These are phyloP conservation scores for Amanita molliuscula DNA, from an alignment of 768 basidiomycete genomes.

Conservation along the genomic window DNA sequence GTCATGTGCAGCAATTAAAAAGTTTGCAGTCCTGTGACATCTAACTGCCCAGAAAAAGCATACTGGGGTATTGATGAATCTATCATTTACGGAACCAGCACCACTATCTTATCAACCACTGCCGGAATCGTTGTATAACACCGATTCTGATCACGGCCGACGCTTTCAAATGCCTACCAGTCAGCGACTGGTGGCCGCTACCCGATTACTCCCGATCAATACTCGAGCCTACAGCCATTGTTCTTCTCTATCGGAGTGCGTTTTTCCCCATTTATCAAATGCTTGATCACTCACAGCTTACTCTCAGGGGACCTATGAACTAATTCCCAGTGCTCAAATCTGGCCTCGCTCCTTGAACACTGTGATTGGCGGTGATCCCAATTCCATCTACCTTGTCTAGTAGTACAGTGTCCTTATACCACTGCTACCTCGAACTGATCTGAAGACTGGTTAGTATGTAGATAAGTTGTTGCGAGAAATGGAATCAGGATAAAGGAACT, in stretches of 20 bases:
- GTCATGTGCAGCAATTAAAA: not conserved
- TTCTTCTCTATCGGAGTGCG: conserved; percentile 45
- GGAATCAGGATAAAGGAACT: too few species aligned
- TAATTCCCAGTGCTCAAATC: conserved; percentile 58
- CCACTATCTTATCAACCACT: conserved; percentile 32
- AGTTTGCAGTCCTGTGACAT: conserved; percentile 32
- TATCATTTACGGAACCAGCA: conserved; percentile 37
- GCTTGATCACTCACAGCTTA: conserved; percentile 19
- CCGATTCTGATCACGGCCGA: conserved; percentile 36
- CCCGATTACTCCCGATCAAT: conserved; percentile 39
- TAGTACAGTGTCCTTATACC: conserved; percentile 42
- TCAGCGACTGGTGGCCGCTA: conserved; percentile 36
- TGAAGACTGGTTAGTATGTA: too few species aligned
- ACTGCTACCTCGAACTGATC: not conserved
- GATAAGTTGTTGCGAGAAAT: too few species aligned
- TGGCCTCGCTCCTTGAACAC: conserved; percentile 56
- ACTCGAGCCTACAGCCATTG: conserved; percentile 38
- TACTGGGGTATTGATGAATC: conserved; percentile 58
- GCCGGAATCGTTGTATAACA: conserved; percentile 54
- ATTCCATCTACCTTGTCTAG: conserved; percentile 45
- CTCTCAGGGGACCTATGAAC: conserved; percentile 34
- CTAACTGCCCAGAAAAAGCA: conserved; percentile 29
- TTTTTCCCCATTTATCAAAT: conserved; percentile 7
- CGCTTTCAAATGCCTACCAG: conserved; percentile 33
- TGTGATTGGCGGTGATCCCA: conserved; percentile 39